Conservation (phyloP, 139 green algal species). For the Protoeuglena noctilucae region DNA sequence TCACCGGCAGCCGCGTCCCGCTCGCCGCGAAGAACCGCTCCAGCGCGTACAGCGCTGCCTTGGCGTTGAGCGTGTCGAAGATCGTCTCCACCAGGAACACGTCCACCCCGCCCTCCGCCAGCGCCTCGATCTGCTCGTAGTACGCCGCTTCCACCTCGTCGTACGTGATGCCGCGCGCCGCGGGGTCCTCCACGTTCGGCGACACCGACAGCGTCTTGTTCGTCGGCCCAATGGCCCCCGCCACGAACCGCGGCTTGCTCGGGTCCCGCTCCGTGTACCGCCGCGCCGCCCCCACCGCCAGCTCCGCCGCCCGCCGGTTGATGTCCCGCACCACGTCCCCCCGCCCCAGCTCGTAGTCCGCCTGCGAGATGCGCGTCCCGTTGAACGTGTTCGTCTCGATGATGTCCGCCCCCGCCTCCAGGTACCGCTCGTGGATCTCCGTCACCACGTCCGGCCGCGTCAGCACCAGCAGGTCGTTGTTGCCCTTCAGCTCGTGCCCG, state of each 20-base stretch:
- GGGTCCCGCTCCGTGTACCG: constrained; percentile 66
- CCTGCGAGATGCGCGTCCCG: constrained; percentile 75
- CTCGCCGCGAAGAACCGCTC: constrained; percentile 76
- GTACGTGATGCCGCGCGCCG: constrained; percentile 79
- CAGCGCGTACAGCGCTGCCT: constrained; percentile 84
- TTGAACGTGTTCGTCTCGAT: constrained; percentile 99
- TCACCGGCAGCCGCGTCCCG: constrained; percentile 60
- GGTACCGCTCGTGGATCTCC: constrained; percentile 80
- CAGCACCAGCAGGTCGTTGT: constrained; percentile 94
- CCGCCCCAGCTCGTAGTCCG: constrained; percentile 80
- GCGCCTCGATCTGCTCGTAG: constrained; percentile 69
- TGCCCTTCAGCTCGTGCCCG: constrained; percentile 83
- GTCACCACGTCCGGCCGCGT: constrained; percentile 83
- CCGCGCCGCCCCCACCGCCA: constrained; percentile 57
- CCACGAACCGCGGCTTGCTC: constrained; percentile 67
- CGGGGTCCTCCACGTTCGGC: constrained; percentile 92
- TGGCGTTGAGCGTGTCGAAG: constrained; percentile 96
- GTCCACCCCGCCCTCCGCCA: constrained; percentile 82
- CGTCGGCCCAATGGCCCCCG: constrained; percentile 85
- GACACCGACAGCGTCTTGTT: constrained; percentile 93
- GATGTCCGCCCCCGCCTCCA: constrained; percentile 86
- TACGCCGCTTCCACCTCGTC: constrained; percentile 91
- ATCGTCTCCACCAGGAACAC: constrained; percentile 97
- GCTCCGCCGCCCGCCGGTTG: constrained; percentile 66
- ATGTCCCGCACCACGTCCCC: constrained; percentile 75